phyloP scores from a whole-genome alignment of 1,284 basidiomycete species.

The Melanopsichium pennsylvanicum region DNA sequence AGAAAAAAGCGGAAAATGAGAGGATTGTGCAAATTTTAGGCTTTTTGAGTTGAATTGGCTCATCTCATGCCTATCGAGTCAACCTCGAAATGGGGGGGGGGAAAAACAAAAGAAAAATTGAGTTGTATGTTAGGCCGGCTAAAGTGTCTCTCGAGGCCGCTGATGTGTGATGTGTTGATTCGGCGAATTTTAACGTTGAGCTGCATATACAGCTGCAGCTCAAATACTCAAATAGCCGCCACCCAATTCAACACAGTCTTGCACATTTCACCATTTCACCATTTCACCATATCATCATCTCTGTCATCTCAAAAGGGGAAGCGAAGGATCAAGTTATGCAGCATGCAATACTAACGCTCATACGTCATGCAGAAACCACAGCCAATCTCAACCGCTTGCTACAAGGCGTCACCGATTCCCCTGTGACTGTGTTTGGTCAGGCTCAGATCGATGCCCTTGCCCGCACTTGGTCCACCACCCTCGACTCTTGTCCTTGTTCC shows the following conservation, averaged over 20 bases:
- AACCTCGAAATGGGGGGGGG: background rate
- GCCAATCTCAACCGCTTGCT: conserved; percentile 60
- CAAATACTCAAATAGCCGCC: no score
- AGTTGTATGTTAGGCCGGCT: background rate
- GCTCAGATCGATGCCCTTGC: conserved; percentile 52
- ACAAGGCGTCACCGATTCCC: conserved; percentile 60
- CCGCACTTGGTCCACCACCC: conserved; percentile 16
- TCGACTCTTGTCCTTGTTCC: no score
- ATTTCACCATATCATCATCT: no score
- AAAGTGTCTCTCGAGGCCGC: no score
- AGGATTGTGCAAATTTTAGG: conserved; percentile 10
- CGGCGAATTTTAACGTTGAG: no score
- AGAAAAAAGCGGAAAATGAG: background rate
- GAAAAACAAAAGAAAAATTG: background rate
- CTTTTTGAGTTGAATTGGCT: background rate
- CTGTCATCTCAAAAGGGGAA: background rate
- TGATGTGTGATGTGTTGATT: no score
- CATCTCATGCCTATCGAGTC: no score
- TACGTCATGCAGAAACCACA: conserved; percentile 59
- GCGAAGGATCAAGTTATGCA: conserved; percentile 9
- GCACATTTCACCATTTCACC: conserved; percentile 1
- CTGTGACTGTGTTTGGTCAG: conserved; percentile 47
- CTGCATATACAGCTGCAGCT: no score
- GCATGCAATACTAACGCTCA: conserved; percentile 50
- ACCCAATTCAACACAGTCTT: no score